Evolutionary conservation across 2,329 filamentous ascomycete species (phyloP), one percentile per base, ranked within the genome.

Genomic region (Colletotrichum sublineola): DNA sequence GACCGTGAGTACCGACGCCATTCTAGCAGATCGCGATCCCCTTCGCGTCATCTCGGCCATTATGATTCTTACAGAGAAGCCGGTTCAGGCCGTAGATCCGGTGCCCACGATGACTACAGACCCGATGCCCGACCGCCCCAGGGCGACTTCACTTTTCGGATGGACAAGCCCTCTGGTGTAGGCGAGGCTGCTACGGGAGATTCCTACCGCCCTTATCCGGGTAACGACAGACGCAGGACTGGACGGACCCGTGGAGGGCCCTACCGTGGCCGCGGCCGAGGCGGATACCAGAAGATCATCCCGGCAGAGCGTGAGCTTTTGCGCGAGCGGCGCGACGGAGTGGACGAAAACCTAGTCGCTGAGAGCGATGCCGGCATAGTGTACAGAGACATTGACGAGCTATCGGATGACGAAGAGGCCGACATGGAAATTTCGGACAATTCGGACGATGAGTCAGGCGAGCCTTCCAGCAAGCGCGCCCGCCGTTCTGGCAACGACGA

Each of bases 341-440:
- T 84, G 18, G 80, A 84, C 0, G 84, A 86, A 58, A 83, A 87
- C 55, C 83, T 84, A 52, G 81, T 89, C 24, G 84, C 84, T 14
- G 83, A 87, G 68, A 80, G 77, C 8, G 81, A 84, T 3, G 83
- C 80, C 1, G 83, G 83, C 7, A 84, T 84, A 15, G 90, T 86
- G 56, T 92, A 88, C 76, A 84, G 86, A 63, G 79, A 87, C 46
- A 62, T 90, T 6, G 87, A 90, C 44, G 86, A 91, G 20, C 80
- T 92, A 36, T 91, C 89, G 0, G 89, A 92, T 74, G 90, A 89
- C 74, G 88, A 89, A 61, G 90, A 92, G 78, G 85, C 89, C 18
- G 89, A 86, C 2, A 92, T 92, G 89, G 89, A 91, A 56, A 88
- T 91, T 7, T 91, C 89, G 0, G 87, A 87, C 44, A 82, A 83